Evolutionary conservation across 2,329 filamentous ascomycete species (phyloP).

Genomic region (Xylaria sp.): DNA sequence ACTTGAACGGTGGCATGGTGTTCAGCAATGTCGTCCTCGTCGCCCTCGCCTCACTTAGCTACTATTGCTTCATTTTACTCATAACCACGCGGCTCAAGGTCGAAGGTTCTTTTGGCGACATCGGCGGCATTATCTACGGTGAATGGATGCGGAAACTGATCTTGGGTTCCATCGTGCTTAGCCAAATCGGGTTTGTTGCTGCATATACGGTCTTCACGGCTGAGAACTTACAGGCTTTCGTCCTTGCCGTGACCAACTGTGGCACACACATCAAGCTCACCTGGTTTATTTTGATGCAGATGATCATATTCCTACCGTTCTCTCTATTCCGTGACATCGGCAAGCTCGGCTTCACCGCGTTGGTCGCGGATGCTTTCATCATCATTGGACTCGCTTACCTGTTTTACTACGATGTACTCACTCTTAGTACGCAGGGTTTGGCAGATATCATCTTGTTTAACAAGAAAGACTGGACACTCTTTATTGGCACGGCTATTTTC

Average conservation of each 20-base stretch:
- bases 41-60: conserved; percentile 82
- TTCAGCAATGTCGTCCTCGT: conserved; percentile 95
- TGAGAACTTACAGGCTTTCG: conserved; percentile 93
- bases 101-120: conserved; percentile 95
- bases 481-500: conserved; percentile 98
- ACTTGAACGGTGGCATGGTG: conserved; percentile 94
- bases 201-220: conserved; percentile 98
- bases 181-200: conserved; percentile 92
- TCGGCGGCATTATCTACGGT: conserved; percentile 90
- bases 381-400: conserved; percentile 89
- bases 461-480: conserved; percentile 88
- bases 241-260: conserved; percentile 89
- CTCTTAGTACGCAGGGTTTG: conserved; percentile 75
- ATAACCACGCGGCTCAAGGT: conserved; percentile 85
- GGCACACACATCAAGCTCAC: conserved; percentile 84
- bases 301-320: conserved; percentile 92
- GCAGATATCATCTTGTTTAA: conserved; percentile 93
- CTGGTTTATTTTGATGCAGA: conserved; percentile 90
- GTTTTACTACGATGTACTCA: conserved; percentile 92
- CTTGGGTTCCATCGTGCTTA: conserved; percentile 89
- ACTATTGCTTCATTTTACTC: conserved; percentile 96
- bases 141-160: conserved; percentile 89
- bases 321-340: conserved; percentile 95
- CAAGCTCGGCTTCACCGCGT: conserved; percentile 92
- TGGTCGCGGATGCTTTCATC: conserved; percentile 94